phyloP scores from a whole-genome alignment of 768 basidiomycete species.

The Hericium erinaceus region DNA sequence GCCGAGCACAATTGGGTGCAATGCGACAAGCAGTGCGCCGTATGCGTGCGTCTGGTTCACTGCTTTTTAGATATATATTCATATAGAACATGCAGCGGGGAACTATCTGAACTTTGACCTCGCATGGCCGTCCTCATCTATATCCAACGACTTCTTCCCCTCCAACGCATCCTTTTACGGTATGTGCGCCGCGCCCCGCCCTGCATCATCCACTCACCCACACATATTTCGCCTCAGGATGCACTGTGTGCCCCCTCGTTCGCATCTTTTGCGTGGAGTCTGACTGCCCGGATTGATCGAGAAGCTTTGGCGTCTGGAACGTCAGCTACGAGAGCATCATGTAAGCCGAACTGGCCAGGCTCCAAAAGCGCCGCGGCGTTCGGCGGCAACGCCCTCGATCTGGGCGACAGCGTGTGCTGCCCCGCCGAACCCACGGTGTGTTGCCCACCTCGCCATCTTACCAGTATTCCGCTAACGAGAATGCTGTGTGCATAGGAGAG shows the following conservation, averaged over 20 bases:
- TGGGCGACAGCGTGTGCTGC: constrained; percentile 60
- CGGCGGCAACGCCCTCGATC: constrained; percentile 46
- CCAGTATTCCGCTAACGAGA: too few relatives aligned
- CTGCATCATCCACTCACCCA: too few relatives aligned
- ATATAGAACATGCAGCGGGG: constrained; percentile 40
- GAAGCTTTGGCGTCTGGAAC: constrained; percentile 74
- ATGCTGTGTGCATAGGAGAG: too few relatives aligned
- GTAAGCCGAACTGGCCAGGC: constrained; percentile 56
- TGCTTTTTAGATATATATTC: too few relatives aligned
- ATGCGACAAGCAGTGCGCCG: constrained; percentile 47
- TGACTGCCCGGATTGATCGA: too few relatives aligned
- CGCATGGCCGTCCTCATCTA: constrained; percentile 61
- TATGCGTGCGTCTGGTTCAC: constrained; percentile 43
- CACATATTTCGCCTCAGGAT: too few relatives aligned
- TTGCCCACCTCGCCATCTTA: neutral
- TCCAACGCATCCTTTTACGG: constrained; percentile 52
- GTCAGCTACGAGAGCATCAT: constrained; percentile 63
- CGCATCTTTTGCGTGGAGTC: too few relatives aligned
- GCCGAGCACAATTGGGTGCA: constrained; percentile 48
- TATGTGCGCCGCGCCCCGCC: too few relatives aligned
- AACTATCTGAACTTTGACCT: constrained; percentile 76
- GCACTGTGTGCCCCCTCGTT: too few relatives aligned
- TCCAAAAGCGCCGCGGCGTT: constrained; percentile 47
- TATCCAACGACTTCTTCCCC: constrained; percentile 67
- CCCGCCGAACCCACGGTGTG: constrained; percentile 57